Base-by-base conservation (phyloP, 2,329 filamentous ascomycete genomes). In the Nemania sp. region DNA sequence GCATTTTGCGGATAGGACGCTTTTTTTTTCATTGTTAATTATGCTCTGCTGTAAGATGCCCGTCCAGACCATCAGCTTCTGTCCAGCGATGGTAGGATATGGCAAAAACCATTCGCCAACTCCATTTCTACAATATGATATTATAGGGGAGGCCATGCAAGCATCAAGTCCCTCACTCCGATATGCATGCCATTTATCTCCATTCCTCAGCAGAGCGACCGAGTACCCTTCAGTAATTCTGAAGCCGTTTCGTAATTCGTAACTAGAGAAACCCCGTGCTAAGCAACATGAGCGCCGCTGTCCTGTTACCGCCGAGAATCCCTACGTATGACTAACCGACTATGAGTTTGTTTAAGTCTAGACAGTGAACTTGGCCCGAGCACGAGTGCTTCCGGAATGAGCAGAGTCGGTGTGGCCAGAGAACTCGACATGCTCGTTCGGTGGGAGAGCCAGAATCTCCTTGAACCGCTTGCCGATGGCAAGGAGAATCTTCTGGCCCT, bases 331-430 rank as follows among this genome's bases (percentile, higher is more conserved):
- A 32, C 29, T 32, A n/a, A n/a, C n/a, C n/a, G 29, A 32, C 29
- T 32, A 32, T 32, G 20, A 22, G n/a, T n/a, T n/a, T n/a, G n/a
- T n/a, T 8, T 35, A 47, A 4, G 26, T 32, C 85, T 91, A 98
- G 77, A 94, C 94, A 58, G 87, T 86, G 82, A 93, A 93, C 87
- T 98, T 99, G 76, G 96, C 93, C 87, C 97, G 98, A 65, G 96
- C 96, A 76, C 97, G 90, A 68, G 93, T 97, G 83, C 94, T 98
- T 74, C 96, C 96, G 68, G 92, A 90, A 80, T 97, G 92, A 43
- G 96, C 95, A 75, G 92, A 93, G 75, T 99, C 97, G 20, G 93
- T 97, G 84, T 99, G 96, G 68, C 96, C 96, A 22, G 93, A 97
- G 84, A 98, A 99, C 83, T 99, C 97, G 67, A 99, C 89, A 69